A percentile compares a stretch with the other conserved stretches of the same genome.
These are phyloP conservation scores for Xylaria sp. DNA, from an alignment of 2,329 filamentous ascomycete species.

Conservation along the genomic window DNA sequence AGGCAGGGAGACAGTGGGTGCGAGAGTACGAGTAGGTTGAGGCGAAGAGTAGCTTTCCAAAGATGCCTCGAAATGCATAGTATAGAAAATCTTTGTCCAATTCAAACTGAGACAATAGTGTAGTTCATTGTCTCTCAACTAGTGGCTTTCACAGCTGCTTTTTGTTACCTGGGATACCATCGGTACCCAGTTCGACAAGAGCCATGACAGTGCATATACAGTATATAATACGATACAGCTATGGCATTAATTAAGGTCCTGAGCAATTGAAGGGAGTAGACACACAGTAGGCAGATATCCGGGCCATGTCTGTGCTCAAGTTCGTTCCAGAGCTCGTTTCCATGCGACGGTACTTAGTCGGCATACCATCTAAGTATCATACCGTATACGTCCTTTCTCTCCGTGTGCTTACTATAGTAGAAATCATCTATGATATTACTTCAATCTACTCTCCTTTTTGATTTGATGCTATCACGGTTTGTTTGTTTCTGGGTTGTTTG, in stretches of 20 bases:
- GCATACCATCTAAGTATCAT: background rate
- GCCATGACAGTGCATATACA: background rate
- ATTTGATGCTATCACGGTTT: background rate
- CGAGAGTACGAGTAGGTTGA: background rate
- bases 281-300: background rate
- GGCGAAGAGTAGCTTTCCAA: background rate
- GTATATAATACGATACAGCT: background rate
- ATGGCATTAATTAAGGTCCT: background rate
- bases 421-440: background rate
- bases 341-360: background rate
- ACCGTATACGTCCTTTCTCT: background rate
- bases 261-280: background rate
- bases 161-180: background rate
- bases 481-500: background rate
- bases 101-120: background rate
- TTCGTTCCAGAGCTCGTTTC: background rate
- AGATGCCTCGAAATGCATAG: too few relatives aligned
- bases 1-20: conserved; percentile 13
- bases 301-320: conserved; percentile 8
- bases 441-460: too few relatives aligned
- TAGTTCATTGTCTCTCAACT: background rate
- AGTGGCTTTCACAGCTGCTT: background rate
- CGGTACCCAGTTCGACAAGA: background rate
- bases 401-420: conserved; percentile 7
- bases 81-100: too few relatives aligned